Evolutionary conservation across 495 filamentous ascomycete species (phyloP), one percentile per base, ranked within the genome.

Genomic region (Aspergillus ellipticus): DNA sequence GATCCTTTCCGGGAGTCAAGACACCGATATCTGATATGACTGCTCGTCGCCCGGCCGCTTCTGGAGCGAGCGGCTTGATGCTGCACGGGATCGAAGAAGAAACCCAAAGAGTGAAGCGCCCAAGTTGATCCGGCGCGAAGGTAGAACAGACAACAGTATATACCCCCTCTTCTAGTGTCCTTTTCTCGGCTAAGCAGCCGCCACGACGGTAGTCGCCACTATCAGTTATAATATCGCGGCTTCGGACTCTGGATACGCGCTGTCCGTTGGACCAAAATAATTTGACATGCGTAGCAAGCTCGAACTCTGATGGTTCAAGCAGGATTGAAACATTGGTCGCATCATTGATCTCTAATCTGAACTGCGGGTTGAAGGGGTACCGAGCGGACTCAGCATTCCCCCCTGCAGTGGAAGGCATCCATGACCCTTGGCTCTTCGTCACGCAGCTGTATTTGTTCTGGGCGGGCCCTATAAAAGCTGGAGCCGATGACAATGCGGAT

Each of bases 71-170:
- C 5, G 77, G 79, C 4, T 68, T 67, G 7, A 92, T 56, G 0
- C 56, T 35, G 37, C 83, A 80, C 2, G 78, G 71, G 8, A 72
- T 68, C 20, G 73, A 81, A n/a, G 88, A 83, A 9, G 81, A 82
- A 31, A 95, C 78, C 59, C 82, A 83, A 22, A 98, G 75, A 2
- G 77, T 83, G 71, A 95, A 97, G n/a, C 76, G 77, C 2, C 83
- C 90, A 2, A 82, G 70, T 64, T 92, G 87, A 26, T 84, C 84
- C 0, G 86, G 80, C 42, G 96, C 90, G 65, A 95, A 97, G 1
- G 94, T 96, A 7, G 88, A 92, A 60, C 84, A 88, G 10, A 97
- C 85, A 45, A 96, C 79, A 0, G 91, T 96, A 70, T 97, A 97
- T 0, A 76, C 79, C 3, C 93, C 93, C 2, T 76, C 68, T 22